phyloP scores from a whole-genome alignment of 2,329 filamentous ascomycete species.

The Hymenoscyphus occultus region DNA sequence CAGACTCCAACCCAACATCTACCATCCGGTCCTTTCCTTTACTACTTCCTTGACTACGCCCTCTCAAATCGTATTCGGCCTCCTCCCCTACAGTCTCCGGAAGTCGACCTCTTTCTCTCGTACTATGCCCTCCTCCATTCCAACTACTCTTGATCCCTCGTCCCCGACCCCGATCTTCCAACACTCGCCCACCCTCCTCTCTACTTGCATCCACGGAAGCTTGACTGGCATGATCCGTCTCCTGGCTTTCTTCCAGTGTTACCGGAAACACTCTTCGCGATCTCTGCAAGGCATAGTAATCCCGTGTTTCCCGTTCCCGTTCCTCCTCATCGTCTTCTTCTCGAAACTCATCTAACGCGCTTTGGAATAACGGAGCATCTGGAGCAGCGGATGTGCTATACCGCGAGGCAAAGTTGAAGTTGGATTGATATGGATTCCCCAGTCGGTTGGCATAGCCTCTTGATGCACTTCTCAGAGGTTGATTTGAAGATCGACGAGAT shows the following conservation, averaged over 20 bases:
- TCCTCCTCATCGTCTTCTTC: constrained; percentile 94
- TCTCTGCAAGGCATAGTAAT: constrained; percentile 85
- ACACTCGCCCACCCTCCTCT: constrained; percentile 45
- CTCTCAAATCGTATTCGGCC: constrained; percentile 30
- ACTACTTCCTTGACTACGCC: constrained; percentile 32
- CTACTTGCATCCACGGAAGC: constrained; percentile 52
- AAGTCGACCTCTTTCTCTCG: constrained; percentile 29
- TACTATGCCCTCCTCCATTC: constrained; percentile 46
- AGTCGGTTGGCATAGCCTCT: constrained; percentile 35
- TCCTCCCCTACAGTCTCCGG: constrained; percentile 39
- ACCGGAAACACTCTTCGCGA: constrained; percentile 85
- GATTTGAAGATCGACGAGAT: constrained; percentile 30
- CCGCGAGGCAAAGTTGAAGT: constrained; percentile 77
- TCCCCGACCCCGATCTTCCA: constrained; percentile 44
- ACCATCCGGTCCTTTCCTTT: constrained; percentile 70
- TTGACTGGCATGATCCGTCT: constrained; percentile 70
- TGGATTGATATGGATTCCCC: constrained; percentile 77
- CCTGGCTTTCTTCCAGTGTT: constrained; percentile 79
- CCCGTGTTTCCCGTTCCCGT: constrained; percentile 86
- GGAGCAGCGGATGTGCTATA: constrained; percentile 66
- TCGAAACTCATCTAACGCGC: constrained; percentile 81
- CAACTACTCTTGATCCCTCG: constrained; percentile 62
- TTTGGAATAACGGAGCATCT: constrained; percentile 92
- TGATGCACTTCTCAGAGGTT: constrained; percentile 27
- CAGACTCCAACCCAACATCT: constrained; percentile 78